A percentile compares a stretch with the other conserved stretches of the same genome.
phyloP scores from a whole-genome alignment of 2,329 filamentous ascomycete genomes.

The Beauveria pseudobassiana region DNA sequence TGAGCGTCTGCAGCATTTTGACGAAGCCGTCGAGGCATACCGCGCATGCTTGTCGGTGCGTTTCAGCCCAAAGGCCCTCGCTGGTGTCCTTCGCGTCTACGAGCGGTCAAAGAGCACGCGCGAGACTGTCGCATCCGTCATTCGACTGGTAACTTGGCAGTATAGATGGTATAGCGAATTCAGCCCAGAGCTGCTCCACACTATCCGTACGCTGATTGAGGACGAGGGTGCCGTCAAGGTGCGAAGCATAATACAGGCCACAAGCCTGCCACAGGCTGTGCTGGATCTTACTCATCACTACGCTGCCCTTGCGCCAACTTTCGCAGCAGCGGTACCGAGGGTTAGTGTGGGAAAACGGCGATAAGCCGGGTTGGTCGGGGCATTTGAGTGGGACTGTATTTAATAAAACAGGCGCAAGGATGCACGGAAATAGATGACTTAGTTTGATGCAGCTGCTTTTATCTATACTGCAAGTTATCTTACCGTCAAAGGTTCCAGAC shows the following conservation, averaged over 20 bases:
- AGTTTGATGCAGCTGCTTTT: not conserved
- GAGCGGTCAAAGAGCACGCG: slow-evolving; percentile 72
- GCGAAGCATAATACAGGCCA: slow-evolving; percentile 92
- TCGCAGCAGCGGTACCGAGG: slow-evolving; percentile 86
- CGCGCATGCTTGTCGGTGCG: slow-evolving; percentile 77
- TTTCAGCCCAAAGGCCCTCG: slow-evolving; percentile 89
- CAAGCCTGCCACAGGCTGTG: slow-evolving; percentile 85
- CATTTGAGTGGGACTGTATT: not conserved
- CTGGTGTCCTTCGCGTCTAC: slow-evolving; percentile 73
- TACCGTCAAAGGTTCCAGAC: not conserved
- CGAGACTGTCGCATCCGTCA: slow-evolving; percentile 76
- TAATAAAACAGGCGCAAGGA: slow-evolving; percentile 5
- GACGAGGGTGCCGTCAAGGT: slow-evolving; percentile 97
- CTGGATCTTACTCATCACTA: slow-evolving; percentile 95
- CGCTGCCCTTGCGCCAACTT: slow-evolving; percentile 92
- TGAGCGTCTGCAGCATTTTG: slow-evolving; percentile 82
- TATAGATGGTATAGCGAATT: slow-evolving; percentile 99
- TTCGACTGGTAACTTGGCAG: slow-evolving; percentile 92
- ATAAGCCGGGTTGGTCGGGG: not conserved
- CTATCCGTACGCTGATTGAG: slow-evolving; percentile 88
- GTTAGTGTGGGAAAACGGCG: slow-evolving; percentile 38
- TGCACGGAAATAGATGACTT: not conserved
- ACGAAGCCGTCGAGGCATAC: slow-evolving; percentile 91
- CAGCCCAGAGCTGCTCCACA: slow-evolving; percentile 80
- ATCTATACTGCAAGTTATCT: not conserved